Conservation (phyloP, 352 stramenopile genomes). For the Phytophthora citrophthora region DNA sequence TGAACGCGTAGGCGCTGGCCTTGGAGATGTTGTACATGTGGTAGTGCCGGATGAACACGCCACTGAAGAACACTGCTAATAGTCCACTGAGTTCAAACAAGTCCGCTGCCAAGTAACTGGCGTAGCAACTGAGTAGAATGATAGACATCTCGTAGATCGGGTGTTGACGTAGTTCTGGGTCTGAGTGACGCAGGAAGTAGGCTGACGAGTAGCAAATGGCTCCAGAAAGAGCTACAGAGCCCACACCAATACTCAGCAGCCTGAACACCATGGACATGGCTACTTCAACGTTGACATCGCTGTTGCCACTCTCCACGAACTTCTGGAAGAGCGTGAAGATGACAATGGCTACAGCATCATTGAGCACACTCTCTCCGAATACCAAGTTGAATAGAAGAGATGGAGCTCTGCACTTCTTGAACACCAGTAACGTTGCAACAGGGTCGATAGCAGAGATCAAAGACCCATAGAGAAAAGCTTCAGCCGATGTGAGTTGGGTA, state of each 20-base stretch:
- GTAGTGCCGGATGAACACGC: conserved; percentile 77
- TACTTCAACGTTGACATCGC: conserved; percentile 44
- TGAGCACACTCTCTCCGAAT: conserved; percentile 93
- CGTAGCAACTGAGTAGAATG: conserved; percentile 76
- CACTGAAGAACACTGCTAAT: conserved; percentile 93
- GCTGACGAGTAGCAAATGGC: conserved; percentile 66
- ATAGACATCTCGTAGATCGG: conserved; percentile 81
- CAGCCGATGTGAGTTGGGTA: conserved; percentile 76
- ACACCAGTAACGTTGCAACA: conserved; percentile 91
- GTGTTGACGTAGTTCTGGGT: conserved; percentile 53
- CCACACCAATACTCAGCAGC: conserved; percentile 56
- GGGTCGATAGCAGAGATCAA: conserved; percentile 94
- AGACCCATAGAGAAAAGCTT: conserved; percentile 90
- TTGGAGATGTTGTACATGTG: conserved; percentile 77
- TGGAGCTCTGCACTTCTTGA: conserved; percentile 80
- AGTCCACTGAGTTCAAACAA: conserved; percentile 84
- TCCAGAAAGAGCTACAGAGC: conserved; percentile 54
- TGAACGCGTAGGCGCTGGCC: conserved; percentile 60
- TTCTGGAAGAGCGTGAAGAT: conserved; percentile 75
- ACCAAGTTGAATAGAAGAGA: conserved; percentile 93
- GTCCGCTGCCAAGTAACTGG: conserved; percentile 75
- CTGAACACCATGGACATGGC: conserved; percentile 45
- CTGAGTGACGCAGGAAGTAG: conserved; percentile 61
- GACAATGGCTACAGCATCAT: conserved; percentile 90
- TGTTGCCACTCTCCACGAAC: conserved; percentile 60